Base-by-base conservation (phyloP, 2,329 filamentous ascomycete genomes). In the Apiospora sp. region DNA sequence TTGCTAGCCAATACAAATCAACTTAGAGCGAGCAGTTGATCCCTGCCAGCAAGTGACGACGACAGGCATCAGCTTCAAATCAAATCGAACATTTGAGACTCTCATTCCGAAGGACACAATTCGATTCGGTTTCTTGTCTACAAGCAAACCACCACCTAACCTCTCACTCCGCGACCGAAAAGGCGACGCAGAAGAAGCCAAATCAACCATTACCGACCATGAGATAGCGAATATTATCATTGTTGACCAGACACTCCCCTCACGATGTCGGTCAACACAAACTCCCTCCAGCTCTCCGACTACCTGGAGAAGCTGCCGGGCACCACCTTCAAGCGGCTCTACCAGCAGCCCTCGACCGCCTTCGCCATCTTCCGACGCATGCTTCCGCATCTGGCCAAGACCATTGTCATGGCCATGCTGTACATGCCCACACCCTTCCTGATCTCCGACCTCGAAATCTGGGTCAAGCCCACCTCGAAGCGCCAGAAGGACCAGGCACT, bases 361-460 rank as follows among this genome's bases (percentile, higher is more conserved):
- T 91, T 99, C 76, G 96, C 96, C 76, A 95, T 99, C 79, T 98
- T 98, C 82, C 91, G 96, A 77, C 95, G 96, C 85, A 98, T 99
- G 95, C 89, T 99, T 73, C 94, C 96, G 72, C 93, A 97, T 80
- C 85, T 98, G 74, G 96, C 96, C 77, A 98, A 99, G 87, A 94
- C 92, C 22, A 93, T 99, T 79, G 96, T 99, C 74, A 98, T 98
- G 92, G 93, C 94, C 51, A 91, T 99, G 79, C 91, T 99, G 4
- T 99, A 98, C 85, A 93, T 97, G 86, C 93, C 94, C 54, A 87
- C 89, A 14, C 94, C 96, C 0, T 90, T 98, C 75, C 89, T 91
- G 2, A 88, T 94, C n/a, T 86, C 90, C 75, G 93, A 97, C 78
- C 89, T 99, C 73, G 95, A 98, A 77, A 85, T 90, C 58, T 98